Base-by-base conservation (phyloP, 1,139 yeast species). In the Hyphopichia burtonii region DNA sequence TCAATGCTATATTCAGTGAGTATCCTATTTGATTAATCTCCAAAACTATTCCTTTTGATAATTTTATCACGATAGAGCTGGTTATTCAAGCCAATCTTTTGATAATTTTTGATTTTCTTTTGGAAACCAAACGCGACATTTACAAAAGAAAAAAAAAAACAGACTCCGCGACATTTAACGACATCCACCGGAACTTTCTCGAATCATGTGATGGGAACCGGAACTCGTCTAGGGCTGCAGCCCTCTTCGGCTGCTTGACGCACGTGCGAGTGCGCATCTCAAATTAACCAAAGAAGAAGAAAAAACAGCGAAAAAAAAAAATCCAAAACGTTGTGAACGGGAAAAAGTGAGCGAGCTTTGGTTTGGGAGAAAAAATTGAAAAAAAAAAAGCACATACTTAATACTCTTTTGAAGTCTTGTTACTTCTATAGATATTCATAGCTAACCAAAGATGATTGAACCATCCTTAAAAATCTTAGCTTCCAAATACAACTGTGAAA, bases 401-500 rank as follows among this genome's bases (percentile, higher is more conserved):
- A 25, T 30, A 30, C 32, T 30, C 32, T 30, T 30, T 30, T 30
- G 32, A 30, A 30, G 17, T 25, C 28, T n/a, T 25, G 28, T 25
- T 28, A 28, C 31, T 28, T 10, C 31, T n/a, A 28, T 28, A 28
- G 34, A 31, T 31, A 31, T 31, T 30, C 38, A 36, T 31, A 38
- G 40, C 40, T 43, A 51, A 25, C 47, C 61, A 59, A 65, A 58
- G 62, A 89, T 91, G 81, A 93, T 93, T 75, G 99, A 93, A 84
- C 99, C 99, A 80, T 91, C 98, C 66, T 86, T 93, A 70, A 93
- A 91, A 82, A 96, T 94, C 66, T 86, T 93, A 71, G 99, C 99
- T 75, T 89, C 97, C 71, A 93, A 93, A 82, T 93, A 87, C 90
- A 93, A 93, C 96, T 93, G 98, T 84, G 99, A 93, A 63, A 93